Evolutionary conservation across 108 stramenopile species (phyloP), one percentile per base, ranked within the genome.

Genomic region (Parietichytrium sp.): DNA sequence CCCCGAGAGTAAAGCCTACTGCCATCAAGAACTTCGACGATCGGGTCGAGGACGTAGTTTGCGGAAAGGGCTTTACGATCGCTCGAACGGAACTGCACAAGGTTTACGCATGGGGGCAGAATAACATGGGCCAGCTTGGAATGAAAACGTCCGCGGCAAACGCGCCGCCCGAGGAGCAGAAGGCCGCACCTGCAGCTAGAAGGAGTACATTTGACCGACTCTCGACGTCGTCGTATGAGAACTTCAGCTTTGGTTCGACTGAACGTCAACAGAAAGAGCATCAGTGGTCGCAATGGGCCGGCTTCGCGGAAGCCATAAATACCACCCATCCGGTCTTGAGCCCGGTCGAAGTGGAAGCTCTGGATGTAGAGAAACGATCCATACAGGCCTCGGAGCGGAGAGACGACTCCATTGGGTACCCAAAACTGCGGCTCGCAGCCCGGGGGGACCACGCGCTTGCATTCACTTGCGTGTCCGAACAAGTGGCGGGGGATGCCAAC

Each of bases 91-190:
- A 72, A 20, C 1, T 72, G n/a, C 38, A 42, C 0, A 33, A 25
- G 18, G 61, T 72, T 16, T 72, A 72, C 42, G 61, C 38, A 33
- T 72, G 61, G 61, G 61, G 61, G 38, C 38, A 33, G 6, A 72
- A 72, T 25, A 72, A 72, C 33, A 72, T 45, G 42, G 61, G 61
- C 29, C 61, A 72, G 33, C 61, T 72, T 25, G 61, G 61, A 10
- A 50, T n/a, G n/a, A n/a, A n/a, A n/a, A n/a, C n/a, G n/a, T n/a
- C n/a, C n/a, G n/a, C n/a, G n/a, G n/a, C n/a, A n/a, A n/a, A n/a
- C n/a, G n/a, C n/a, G n/a, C n/a, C n/a, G n/a, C n/a, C n/a, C n/a
- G n/a, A n/a, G n/a, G n/a, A n/a, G n/a, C n/a, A n/a, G n/a, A n/a
- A n/a, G n/a, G n/a, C n/a, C n/a, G n/a, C n/a, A n/a, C n/a, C n/a